A percentile compares a stretch with the other conserved stretches of the same genome.
phyloP scores from a whole-genome alignment of 768 basidiomycete genomes.

The Mycena galericulata region DNA sequence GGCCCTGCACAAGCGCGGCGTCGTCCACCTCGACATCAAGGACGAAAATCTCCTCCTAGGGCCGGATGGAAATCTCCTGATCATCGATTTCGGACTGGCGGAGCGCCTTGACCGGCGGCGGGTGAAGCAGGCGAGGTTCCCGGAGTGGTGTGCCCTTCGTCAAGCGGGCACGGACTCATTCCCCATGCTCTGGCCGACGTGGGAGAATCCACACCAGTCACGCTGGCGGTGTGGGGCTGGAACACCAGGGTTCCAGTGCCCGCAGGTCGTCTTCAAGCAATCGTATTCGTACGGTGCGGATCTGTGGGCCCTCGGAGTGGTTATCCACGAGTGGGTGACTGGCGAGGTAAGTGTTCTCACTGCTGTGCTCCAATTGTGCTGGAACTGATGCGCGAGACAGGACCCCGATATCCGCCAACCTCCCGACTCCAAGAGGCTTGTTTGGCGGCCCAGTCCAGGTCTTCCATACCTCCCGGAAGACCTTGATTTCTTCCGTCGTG shows the following conservation, averaged over 20 bases:
- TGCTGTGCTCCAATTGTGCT: background rate
- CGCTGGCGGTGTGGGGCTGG: background rate
- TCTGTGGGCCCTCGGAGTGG: background rate
- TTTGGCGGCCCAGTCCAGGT: no score
- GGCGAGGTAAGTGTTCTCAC: background rate
- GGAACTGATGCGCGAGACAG: background rate
- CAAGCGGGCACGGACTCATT: background rate
- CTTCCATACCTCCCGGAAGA: background rate
- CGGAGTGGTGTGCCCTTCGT: background rate
- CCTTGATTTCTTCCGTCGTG: background rate
- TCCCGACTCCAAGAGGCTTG: no score
- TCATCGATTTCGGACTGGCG: slow-evolving; percentile 16
- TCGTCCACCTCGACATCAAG: slow-evolving; percentile 18
- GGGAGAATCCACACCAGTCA: background rate
- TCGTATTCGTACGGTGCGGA: background rate
- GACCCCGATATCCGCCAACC: background rate
- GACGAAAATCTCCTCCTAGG: slow-evolving; percentile 7
- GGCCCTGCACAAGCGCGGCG: background rate
- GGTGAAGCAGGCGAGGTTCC: background rate
- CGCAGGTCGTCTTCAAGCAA: background rate
- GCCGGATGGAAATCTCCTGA: background rate
- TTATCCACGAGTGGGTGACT: background rate
- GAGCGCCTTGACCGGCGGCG: background rate
- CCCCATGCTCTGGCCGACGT: slow-evolving; percentile 1
- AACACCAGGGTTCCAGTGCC: background rate